Percentiles rank a stretch among this genome's conserved stretches.
phyloP scores from a whole-genome alignment of 2,329 filamentous ascomycete genomes.

The Penicillium vulpinum region DNA sequence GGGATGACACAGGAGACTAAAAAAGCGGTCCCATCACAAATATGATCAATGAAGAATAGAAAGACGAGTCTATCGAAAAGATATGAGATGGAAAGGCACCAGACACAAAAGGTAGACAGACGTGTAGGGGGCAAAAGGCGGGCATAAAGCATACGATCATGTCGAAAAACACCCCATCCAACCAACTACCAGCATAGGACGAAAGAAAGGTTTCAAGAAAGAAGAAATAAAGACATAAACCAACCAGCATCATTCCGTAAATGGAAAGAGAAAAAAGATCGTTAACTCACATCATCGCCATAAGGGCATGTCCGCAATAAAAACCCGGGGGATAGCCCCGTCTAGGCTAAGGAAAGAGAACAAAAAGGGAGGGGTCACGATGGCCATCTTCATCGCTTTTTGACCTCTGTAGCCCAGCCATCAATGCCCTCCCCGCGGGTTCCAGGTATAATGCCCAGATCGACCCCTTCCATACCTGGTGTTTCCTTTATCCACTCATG shows the following conservation, averaged over 20 bases:
- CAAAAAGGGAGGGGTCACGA: background rate
- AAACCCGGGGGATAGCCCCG: conserved; percentile 10
- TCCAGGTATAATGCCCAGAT: conserved; percentile 74
- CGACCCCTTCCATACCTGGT: conserved; percentile 80
- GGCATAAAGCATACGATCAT: conserved; percentile 5
- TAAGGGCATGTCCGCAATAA: conserved; percentile 12
- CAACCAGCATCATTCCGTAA: conserved; percentile 28
- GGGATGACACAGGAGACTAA: background rate
- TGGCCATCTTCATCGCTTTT: conserved; percentile 55
- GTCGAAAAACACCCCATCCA: conserved; percentile 7
- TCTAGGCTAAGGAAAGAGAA: conserved; percentile 14
- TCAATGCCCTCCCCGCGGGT: conserved; percentile 89
- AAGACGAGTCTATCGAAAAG: background rate
- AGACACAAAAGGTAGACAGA: background rate
- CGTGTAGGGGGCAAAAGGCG: background rate
- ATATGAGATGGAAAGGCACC: background rate
- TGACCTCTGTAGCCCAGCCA: conserved; percentile 87
- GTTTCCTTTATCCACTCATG: conserved; percentile 82
- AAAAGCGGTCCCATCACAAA: background rate
- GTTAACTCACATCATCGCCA: conserved; percentile 26
- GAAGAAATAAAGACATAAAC: conserved; percentile 17
- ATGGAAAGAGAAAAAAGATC: conserved; percentile 27
- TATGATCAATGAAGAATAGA: background rate
- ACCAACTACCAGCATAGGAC: conserved; percentile 8
- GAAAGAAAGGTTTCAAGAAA: conserved; percentile 8